Conservation (phyloP, 805 yeast genomes). For the Yamadazyma kitorensis region DNA sequence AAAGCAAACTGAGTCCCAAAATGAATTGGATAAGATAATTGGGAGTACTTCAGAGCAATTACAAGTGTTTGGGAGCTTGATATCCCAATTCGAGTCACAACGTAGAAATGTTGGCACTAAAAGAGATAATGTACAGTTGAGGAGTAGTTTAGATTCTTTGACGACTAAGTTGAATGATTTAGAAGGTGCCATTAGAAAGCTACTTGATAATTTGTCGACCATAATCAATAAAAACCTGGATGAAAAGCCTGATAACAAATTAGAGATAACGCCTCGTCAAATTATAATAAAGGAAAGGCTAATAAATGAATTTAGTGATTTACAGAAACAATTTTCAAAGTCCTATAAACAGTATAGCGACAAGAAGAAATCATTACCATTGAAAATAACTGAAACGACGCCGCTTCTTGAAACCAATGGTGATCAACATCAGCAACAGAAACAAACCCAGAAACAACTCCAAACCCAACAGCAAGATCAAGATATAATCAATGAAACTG, state of each 20-base stretch:
- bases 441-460: slow-evolving; percentile 24
- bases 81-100: slow-evolving; percentile 48
- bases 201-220: slow-evolving; percentile 25
- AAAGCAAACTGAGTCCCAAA: slow-evolving; percentile 7
- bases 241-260: slow-evolving; percentile 13
- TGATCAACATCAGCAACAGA: slow-evolving; percentile 15
- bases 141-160: slow-evolving; percentile 33
- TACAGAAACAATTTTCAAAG: slow-evolving; percentile 30
- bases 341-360: slow-evolving; percentile 43
- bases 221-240: slow-evolving; percentile 28
- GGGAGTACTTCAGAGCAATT: slow-evolving; percentile 37
- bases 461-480: slow-evolving; percentile 34
- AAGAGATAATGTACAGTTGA: slow-evolving; percentile 40
- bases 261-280: slow-evolving; percentile 37
- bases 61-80: slow-evolving; percentile 47
- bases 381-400: slow-evolving; percentile 33
- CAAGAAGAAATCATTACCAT: slow-evolving; percentile 32
- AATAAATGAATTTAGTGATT: slow-evolving; percentile 51
- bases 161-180: slow-evolving; percentile 29
- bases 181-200: slow-evolving; percentile 29
- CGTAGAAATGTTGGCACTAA: slow-evolving; percentile 51
- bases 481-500: slow-evolving; percentile 41
- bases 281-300: slow-evolving; percentile 50
- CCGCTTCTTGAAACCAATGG: slow-evolving; percentile 31
- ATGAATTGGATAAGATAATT: slow-evolving; percentile 34